A percentile compares a stretch with the other conserved stretches of the same genome.
These are phyloP conservation scores for Salvia miltiorrhiza DNA, from an alignment of 257 asterid genomes.

Conservation along the genomic window DNA sequence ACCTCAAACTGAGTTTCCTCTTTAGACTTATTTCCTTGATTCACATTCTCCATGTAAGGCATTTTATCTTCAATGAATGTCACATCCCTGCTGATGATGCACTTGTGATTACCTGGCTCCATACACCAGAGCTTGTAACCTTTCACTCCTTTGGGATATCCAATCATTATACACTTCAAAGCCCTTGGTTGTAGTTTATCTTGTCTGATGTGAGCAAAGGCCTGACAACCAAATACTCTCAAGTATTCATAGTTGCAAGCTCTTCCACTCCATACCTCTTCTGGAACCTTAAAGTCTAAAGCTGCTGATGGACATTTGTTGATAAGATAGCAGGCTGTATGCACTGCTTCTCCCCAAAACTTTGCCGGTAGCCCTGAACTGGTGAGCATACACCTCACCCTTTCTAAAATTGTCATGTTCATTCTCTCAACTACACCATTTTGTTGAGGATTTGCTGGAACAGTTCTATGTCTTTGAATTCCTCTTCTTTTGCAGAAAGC, in stretches of 20 bases:
- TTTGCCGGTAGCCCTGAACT: neutral
- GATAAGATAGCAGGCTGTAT: neutral
- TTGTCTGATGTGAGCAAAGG: neutral
- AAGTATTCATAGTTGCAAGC: neutral
- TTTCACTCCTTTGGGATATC: neutral
- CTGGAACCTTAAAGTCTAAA: neutral
- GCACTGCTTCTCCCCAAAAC: neutral
- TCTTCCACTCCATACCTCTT: neutral
- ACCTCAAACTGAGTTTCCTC: neutral
- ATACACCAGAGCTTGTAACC: neutral
- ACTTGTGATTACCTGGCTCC: neutral
- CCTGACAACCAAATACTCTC: neutral
- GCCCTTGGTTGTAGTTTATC: neutral
- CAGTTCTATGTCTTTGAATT: neutral
- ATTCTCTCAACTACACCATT: neutral
- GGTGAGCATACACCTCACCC: neutral
- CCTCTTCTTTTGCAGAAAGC: neutral
- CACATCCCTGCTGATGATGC: neutral
- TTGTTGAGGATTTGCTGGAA: neutral
- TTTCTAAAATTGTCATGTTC: neutral
- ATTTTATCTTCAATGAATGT: neutral
- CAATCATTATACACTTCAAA: neutral
- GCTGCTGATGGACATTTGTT: neutral
- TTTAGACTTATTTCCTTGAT: neutral
- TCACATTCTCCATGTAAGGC: too few species aligned